Evolutionary conservation across 805 yeast species (phyloP).

Genomic region (Wickerhamiella galacta): DNA sequence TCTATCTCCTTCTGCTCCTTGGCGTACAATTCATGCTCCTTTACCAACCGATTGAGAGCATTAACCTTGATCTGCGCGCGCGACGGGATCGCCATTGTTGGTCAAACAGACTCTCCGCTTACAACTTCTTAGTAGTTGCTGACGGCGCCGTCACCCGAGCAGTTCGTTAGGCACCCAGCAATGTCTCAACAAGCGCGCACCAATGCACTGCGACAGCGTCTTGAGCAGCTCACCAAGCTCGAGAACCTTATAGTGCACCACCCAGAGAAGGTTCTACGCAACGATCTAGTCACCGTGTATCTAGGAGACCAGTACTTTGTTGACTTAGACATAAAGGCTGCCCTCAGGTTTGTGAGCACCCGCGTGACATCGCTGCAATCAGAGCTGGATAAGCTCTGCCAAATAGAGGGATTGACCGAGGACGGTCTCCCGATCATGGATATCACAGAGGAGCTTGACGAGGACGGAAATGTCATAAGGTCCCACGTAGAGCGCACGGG

Average conservation of each 20-base stretch:
- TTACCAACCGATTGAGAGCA: slow-evolving; percentile 50
- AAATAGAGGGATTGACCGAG: slow-evolving; percentile 19
- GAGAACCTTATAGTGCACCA: background rate
- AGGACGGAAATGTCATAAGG: slow-evolving; percentile 50
- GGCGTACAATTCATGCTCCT: slow-evolving; percentile 47
- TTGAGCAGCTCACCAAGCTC: background rate
- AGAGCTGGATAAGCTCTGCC: slow-evolving; percentile 8
- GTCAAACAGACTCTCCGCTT: too few relatives aligned
- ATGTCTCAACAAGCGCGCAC: too few relatives aligned
- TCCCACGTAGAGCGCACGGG: slow-evolving; percentile 27
- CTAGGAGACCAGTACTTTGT: slow-evolving; percentile 21
- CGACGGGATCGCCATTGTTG: slow-evolving; percentile 47
- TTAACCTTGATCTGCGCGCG: slow-evolving; percentile 52
- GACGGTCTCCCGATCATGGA: slow-evolving; percentile 58
- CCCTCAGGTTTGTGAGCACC: slow-evolving; percentile 11
- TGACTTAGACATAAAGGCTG: slow-evolving; percentile 11
- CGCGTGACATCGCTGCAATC: slow-evolving; percentile 6
- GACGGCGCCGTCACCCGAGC: too few relatives aligned
- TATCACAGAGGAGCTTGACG: slow-evolving; percentile 71
- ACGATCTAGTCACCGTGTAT: slow-evolving; percentile 10
- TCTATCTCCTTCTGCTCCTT: slow-evolving; percentile 43
- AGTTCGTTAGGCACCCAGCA: too few relatives aligned
- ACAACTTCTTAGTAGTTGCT: too few relatives aligned
- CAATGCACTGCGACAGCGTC: background rate
- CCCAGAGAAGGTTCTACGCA: background rate